Percentiles rank a stretch among this genome's conserved stretches.
These are phyloP conservation scores for Helichrysum umbraculigerum DNA, from an alignment of 129 eudicot species.

Conservation along the genomic window DNA sequence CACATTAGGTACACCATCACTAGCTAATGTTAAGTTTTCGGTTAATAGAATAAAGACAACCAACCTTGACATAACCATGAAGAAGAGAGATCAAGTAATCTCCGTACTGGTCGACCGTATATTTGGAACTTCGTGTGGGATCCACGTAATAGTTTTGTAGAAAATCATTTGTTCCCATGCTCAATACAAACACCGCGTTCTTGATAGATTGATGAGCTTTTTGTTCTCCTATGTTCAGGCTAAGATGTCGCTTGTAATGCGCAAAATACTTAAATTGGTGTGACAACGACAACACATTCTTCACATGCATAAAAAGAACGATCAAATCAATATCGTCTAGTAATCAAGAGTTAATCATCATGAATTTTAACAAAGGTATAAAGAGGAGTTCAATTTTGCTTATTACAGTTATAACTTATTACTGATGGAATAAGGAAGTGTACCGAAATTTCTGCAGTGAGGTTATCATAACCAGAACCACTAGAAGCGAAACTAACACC, in stretches of 20 bases:
- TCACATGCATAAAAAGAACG: conserved; percentile 2
- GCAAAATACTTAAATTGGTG: conserved; percentile 53
- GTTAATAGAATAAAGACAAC: not conserved
- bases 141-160: conserved; percentile 52
- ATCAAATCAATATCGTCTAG: not conserved
- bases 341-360: not conserved
- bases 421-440: not conserved
- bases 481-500: conserved; percentile 64
- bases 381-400: not conserved
- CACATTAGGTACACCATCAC: not conserved
- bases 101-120: conserved; percentile 48
- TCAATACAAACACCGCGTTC: conserved; percentile 41
- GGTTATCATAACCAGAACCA: conserved; percentile 56
- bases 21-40: not conserved
- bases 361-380: not conserved
- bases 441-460: conserved; percentile 54
- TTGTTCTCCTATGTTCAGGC: conserved; percentile 33
- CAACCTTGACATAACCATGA: conserved; percentile 44
- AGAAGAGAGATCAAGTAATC: conserved; percentile 48
- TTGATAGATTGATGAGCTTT: conserved; percentile 34
- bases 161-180: conserved; percentile 66
- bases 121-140: conserved; percentile 42
- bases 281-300: conserved; percentile 44
- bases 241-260: conserved; percentile 48
- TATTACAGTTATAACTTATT: not conserved